These are phyloP conservation scores for Neonectria hederae DNA, from an alignment of 2,329 filamentous ascomycete species.

Conservation along the genomic window DNA sequence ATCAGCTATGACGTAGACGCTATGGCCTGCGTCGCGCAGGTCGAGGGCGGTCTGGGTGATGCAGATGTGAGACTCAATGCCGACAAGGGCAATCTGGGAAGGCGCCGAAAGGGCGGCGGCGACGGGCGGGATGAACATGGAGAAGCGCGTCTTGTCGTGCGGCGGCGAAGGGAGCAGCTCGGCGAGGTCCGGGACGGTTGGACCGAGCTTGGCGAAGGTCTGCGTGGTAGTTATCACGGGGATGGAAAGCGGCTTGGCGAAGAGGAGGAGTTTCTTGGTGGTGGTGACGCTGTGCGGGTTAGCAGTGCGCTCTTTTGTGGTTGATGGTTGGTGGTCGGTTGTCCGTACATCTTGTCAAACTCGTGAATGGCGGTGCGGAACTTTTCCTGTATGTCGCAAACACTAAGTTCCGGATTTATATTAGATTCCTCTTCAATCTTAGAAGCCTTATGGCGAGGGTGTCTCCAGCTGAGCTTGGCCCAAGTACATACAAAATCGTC, in stretches of 20 bases:
- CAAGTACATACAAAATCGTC: constrained; percentile 59
- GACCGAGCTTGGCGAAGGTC: constrained; percentile 79
- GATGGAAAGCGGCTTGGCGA: constrained; percentile 72
- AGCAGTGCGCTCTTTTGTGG: constrained; percentile 1
- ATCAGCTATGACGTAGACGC: constrained; percentile 88
- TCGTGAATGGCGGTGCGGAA: constrained; percentile 86
- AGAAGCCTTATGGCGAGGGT: not conserved
- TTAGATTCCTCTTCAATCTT: not conserved
- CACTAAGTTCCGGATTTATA: constrained; percentile 57
- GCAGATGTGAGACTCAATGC: constrained; percentile 95
- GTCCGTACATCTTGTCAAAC: constrained; percentile 79
- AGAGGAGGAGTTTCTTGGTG: constrained; percentile 73
- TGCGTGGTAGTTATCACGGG: constrained; percentile 91
- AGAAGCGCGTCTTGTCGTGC: constrained; percentile 89
- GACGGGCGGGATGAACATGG: constrained; percentile 82
- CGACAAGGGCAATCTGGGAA: constrained; percentile 79
- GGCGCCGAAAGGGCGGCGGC: constrained; percentile 48
- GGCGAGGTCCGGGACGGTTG: constrained; percentile 78
- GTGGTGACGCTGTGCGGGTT: constrained; percentile 65
- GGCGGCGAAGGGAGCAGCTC: constrained; percentile 63
- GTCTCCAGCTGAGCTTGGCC: not conserved
- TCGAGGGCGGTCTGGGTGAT: constrained; percentile 92
- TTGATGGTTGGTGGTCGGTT: not conserved
- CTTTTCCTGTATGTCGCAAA: constrained; percentile 96
- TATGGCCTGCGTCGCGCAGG: constrained; percentile 76